Conservation (phyloP, 164 flowering plant species). For the Vitis rotundifolia region DNA sequence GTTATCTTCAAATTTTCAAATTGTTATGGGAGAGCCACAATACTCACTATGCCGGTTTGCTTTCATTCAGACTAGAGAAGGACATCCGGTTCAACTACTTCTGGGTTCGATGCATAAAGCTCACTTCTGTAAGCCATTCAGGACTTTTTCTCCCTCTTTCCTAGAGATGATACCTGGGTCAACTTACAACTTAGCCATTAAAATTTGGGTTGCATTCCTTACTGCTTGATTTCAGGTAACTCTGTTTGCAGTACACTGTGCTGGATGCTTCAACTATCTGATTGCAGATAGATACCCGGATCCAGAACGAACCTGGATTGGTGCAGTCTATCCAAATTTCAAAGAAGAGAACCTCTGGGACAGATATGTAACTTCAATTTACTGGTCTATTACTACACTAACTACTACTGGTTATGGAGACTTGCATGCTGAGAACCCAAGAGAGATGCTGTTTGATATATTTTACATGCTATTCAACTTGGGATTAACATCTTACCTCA, state of each 20-base stretch:
- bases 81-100: constrained; percentile 94
- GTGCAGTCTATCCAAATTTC: constrained; percentile 85
- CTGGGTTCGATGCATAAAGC: constrained; percentile 94
- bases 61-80: constrained; percentile 83
- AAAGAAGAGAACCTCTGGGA: constrained; percentile 71
- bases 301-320: constrained; percentile 91
- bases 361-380: constrained; percentile 80
- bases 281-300: constrained; percentile 90
- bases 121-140: constrained; percentile 62
- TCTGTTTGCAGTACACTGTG: constrained; percentile 89
- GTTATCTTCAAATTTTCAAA: constrained; percentile 22
- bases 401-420: constrained; percentile 98
- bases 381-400: constrained; percentile 96
- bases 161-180: background rate
- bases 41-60: constrained; percentile 24
- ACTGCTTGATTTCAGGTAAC: constrained; percentile 63
- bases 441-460: constrained; percentile 88
- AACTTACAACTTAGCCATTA: background rate
- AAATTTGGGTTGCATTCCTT: background rate
- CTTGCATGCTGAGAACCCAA: constrained; percentile 85
- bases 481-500: constrained; percentile 89
- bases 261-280: constrained; percentile 89
- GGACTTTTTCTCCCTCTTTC: background rate
- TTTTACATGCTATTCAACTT: constrained; percentile 94
- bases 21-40: constrained; percentile 6